Evolutionary conservation across 257 asterid genomes (phyloP).

Genomic region (Solanum verrucosum): DNA sequence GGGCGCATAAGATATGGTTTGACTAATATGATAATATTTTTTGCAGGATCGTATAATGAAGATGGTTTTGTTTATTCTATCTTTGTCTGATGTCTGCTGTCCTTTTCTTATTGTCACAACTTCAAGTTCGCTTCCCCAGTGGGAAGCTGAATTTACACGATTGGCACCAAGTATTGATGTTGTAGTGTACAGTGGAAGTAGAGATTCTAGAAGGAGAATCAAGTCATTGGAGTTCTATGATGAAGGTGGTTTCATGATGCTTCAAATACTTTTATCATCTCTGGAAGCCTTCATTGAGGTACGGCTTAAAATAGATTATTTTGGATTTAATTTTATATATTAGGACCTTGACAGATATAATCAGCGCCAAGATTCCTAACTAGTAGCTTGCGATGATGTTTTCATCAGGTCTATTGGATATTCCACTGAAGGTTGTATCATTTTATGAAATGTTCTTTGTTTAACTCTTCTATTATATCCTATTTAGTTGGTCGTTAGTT

Average conservation of each 20-base stretch:
- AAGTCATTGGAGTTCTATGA: constrained; percentile 52
- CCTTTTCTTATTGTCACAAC: constrained; percentile 53
- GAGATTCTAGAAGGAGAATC: constrained; percentile 34
- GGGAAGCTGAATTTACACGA: constrained; percentile 60
- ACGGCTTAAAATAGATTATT: background rate
- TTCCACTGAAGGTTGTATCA: background rate
- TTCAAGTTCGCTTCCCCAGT: constrained; percentile 25
- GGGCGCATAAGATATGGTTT: constrained; percentile 1
- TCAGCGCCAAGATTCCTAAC: background rate
- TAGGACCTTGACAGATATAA: background rate
- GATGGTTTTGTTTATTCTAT: constrained; percentile 27
- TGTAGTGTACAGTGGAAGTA: constrained; percentile 46
- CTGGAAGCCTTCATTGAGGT: constrained; percentile 49
- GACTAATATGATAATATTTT: background rate
- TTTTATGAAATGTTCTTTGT: background rate
- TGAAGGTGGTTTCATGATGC: constrained; percentile 34
- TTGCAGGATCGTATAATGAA: constrained; percentile 46
- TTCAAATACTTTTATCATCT: constrained; percentile 48
- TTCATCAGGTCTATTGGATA: background rate
- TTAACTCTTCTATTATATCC: background rate
- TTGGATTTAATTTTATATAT: background rate
- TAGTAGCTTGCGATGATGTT: background rate
- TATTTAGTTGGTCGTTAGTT: background rate
- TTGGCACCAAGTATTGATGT: constrained; percentile 53
- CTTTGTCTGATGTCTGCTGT: constrained; percentile 29